A percentile compares a stretch with the other conserved stretches of the same genome.
Evolutionary conservation across 768 basidiomycete genomes (phyloP).

Genomic region (Pleurotus giganteus): DNA sequence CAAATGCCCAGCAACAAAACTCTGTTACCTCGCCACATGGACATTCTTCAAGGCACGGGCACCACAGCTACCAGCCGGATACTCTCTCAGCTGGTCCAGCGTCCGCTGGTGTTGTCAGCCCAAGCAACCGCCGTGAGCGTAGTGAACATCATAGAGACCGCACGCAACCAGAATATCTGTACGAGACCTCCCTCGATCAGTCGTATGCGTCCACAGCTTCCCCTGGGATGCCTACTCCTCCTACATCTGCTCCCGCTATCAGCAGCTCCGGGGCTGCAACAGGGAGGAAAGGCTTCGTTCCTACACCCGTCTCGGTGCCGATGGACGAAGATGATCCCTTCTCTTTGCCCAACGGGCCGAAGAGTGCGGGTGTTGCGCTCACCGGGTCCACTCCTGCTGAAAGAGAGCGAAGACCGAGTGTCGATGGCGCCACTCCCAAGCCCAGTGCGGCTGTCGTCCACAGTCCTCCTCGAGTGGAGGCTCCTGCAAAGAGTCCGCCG

Average conservation of each 20-base stretch:
- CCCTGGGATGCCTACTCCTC: conserved; percentile 24
- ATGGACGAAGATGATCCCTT: conserved; percentile 75
- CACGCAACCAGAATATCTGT: conserved; percentile 70
- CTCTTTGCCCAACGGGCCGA: neutral
- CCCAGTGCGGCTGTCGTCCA: neutral
- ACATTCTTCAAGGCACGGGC: conserved; percentile 31
- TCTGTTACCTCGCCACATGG: conserved; percentile 20
- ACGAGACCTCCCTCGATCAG: conserved; percentile 69
- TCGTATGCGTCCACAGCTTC: conserved; percentile 35
- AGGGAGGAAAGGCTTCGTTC: conserved; percentile 20
- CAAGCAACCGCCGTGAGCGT: conserved; percentile 35
- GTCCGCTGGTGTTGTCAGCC: conserved; percentile 20
- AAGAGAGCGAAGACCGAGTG: conserved; percentile 1
- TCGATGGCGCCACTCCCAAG: neutral
- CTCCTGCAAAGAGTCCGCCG: conserved; percentile 3
- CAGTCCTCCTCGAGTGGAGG: neutral
- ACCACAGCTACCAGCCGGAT: conserved; percentile 58
- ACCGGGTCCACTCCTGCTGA: neutral
- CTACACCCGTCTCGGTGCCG: conserved; percentile 28
- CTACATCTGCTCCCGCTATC: conserved; percentile 25
- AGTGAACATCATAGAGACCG: conserved; percentile 22
- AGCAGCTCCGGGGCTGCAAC: conserved; percentile 11
- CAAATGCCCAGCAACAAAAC: conserved; percentile 21
- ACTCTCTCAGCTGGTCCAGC: conserved; percentile 29
- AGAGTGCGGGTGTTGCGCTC: neutral